A percentile compares a stretch with the other conserved stretches of the same genome.
phyloP scores from a whole-genome alignment of 768 basidiomycete genomes.

The Tricholomella constricta region DNA sequence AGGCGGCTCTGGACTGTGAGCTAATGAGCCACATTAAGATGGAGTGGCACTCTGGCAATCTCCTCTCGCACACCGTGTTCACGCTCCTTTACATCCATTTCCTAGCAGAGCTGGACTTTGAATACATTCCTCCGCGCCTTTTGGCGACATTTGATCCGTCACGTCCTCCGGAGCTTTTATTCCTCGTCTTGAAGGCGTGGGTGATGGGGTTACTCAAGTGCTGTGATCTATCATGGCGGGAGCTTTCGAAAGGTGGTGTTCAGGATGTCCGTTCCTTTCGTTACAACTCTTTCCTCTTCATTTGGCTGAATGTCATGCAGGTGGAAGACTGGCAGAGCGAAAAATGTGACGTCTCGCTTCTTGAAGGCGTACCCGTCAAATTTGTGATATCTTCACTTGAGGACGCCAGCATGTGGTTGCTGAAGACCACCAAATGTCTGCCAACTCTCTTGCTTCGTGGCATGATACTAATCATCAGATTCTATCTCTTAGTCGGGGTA shows the following conservation, averaged over 20 bases:
- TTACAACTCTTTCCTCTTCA: constrained; percentile 14
- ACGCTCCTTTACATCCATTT: constrained; percentile 76
- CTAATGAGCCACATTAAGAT: constrained; percentile 49
- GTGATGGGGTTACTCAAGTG: constrained; percentile 75
- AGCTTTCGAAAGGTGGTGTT: constrained; percentile 73
- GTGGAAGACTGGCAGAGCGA: constrained; percentile 90
- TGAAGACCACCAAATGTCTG: constrained; percentile 44
- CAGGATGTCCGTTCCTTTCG: constrained; percentile 64
- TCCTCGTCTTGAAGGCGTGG: constrained; percentile 66
- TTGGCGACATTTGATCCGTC: constrained; percentile 34
- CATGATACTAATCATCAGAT: background rate
- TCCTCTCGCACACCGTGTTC: constrained; percentile 84
- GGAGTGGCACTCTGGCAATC: constrained; percentile 85
- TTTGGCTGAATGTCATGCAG: constrained; percentile 37
- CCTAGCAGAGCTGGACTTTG: constrained; percentile 60
- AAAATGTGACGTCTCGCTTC: constrained; percentile 78
- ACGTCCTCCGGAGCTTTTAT: constrained; percentile 64
- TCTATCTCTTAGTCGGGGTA: constrained; percentile 37
- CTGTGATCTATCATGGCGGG: constrained; percentile 81
- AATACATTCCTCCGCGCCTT: constrained; percentile 37
- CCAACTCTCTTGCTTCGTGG: background rate
- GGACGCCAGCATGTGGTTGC: constrained; percentile 63
- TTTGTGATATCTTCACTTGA: constrained; percentile 58
- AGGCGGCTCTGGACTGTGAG: background rate
- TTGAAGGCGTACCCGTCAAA: constrained; percentile 61